Evolutionary conservation across 352 stramenopile species (phyloP).

Genomic region (Phytophthora constricta): DNA sequence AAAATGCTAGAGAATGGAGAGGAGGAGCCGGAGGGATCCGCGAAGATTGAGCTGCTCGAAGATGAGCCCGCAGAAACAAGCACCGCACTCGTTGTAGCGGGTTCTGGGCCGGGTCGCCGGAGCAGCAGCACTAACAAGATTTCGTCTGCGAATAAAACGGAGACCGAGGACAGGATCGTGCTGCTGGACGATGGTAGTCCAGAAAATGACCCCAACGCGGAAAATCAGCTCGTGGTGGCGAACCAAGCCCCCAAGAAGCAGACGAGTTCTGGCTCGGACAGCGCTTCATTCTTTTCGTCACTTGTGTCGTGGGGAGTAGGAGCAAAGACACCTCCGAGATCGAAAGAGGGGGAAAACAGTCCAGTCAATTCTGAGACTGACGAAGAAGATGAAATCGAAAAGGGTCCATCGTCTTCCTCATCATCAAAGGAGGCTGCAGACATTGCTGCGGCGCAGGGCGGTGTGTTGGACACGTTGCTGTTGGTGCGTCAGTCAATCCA

Average conservation of each 20-base stretch:
- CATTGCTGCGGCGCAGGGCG: constrained; percentile 57
- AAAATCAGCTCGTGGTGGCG: constrained; percentile 54
- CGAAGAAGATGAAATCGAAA: constrained; percentile 77
- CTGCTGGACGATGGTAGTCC: constrained; percentile 44
- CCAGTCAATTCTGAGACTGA: constrained; percentile 81
- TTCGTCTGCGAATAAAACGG: constrained; percentile 12
- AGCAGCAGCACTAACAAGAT: constrained; percentile 23
- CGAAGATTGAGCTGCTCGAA: constrained; percentile 54
- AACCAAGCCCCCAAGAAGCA: constrained; percentile 42
- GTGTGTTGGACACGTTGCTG: constrained; percentile 78
- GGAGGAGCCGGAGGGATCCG: constrained; percentile 37
- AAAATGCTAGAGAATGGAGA: constrained; percentile 46
- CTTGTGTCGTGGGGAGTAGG: constrained; percentile 75
- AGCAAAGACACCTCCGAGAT: constrained; percentile 50
- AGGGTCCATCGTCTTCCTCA: constrained; percentile 59
- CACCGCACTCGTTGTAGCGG: constrained; percentile 46
- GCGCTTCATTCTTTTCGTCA: constrained; percentile 42
- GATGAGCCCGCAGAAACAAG: constrained; percentile 36
- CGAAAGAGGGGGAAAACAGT: constrained; percentile 39
- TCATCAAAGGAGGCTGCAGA: constrained; percentile 64
- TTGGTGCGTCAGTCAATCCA: constrained; percentile 88
- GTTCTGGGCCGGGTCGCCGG: constrained; percentile 1
- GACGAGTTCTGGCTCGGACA: constrained; percentile 34
- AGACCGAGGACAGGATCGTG: constrained; percentile 35
- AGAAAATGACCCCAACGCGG: constrained; percentile 41